Conservation (phyloP, 2,329 filamentous ascomycete species). For the Xylaria sp. region DNA sequence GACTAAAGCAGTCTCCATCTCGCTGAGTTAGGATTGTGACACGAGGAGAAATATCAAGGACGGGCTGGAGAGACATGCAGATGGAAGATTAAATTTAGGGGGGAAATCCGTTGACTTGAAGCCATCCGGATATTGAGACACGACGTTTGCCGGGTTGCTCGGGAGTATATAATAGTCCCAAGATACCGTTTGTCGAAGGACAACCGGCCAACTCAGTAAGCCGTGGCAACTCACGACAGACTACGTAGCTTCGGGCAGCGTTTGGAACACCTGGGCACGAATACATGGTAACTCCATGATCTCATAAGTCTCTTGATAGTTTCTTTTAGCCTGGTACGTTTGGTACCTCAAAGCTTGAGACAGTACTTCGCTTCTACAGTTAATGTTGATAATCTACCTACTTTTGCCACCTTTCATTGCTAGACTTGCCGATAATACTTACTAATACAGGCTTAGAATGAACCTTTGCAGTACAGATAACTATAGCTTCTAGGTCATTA, state of each 20-base stretch:
- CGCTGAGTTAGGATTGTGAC: slow-evolving; percentile 18
- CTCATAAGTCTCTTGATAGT: slow-evolving; percentile 19
- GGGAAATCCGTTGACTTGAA: slow-evolving; percentile 30
- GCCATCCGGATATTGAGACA: slow-evolving; percentile 31
- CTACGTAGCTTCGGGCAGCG: slow-evolving; percentile 9
- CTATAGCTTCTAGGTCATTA: too few relatives aligned
- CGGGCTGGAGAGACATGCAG: slow-evolving; percentile 34
- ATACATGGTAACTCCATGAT: slow-evolving; percentile 24
- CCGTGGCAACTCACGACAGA: not conserved
- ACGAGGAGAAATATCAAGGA: slow-evolving; percentile 28
- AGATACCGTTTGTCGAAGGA: slow-evolving; percentile 32
- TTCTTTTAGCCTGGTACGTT: not conserved
- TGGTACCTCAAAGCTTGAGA: slow-evolving; percentile 21
- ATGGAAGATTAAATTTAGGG: slow-evolving; percentile 1
- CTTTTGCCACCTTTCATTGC: too few relatives aligned
- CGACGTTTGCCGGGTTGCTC: slow-evolving; percentile 13
- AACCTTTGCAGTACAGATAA: too few relatives aligned
- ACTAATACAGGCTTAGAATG: too few relatives aligned
- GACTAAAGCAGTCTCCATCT: slow-evolving; percentile 30
- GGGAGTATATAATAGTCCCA: slow-evolving; percentile 27
- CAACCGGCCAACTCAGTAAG: slow-evolving; percentile 2
- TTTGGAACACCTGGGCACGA: slow-evolving; percentile 16
- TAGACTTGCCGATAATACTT: too few relatives aligned
- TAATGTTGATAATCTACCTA: too few relatives aligned
- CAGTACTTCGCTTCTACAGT: too few relatives aligned